Evolutionary conservation across 2,329 filamentous ascomycete species (phyloP).

Genomic region (Neonectria coccinea): DNA sequence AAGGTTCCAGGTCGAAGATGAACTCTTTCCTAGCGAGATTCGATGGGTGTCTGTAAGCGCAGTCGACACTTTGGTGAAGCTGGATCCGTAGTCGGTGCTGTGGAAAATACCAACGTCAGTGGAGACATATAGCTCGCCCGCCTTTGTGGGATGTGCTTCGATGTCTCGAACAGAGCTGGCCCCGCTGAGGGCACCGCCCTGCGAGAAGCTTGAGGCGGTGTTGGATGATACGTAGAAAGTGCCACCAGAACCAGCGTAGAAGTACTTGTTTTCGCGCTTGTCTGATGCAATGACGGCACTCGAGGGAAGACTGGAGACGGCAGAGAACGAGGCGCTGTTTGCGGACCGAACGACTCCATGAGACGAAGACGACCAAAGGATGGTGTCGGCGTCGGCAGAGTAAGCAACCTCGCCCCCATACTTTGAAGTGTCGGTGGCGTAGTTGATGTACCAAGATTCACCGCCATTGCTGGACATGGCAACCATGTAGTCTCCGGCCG

Average conservation of each 20-base stretch:
- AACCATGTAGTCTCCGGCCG: conserved; percentile 56
- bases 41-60: conserved; percentile 55
- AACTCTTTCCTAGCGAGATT: conserved; percentile 58
- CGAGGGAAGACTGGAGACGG: conserved; percentile 58
- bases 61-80: conserved; percentile 56
- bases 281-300: conserved; percentile 65
- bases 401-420: conserved; percentile 61
- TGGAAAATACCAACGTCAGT: conserved; percentile 66
- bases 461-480: conserved; percentile 64
- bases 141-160: conserved; percentile 65
- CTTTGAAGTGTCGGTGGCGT: conserved; percentile 58
- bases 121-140: conserved; percentile 71
- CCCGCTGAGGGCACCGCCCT: conserved; percentile 52
- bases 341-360: conserved; percentile 58
- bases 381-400: conserved; percentile 62
- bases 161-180: conserved; percentile 65
- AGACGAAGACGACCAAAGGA: conserved; percentile 59
- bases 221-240: conserved; percentile 65
- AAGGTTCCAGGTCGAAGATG: conserved; percentile 56
- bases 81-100: conserved; percentile 62
- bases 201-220: conserved; percentile 58
- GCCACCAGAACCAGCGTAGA: conserved; percentile 62
- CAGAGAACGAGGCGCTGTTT: conserved; percentile 54
- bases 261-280: conserved; percentile 63
- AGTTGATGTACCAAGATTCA: conserved; percentile 60